Conservation (phyloP, 306 rosid species). For the Quercus parvula region DNA sequence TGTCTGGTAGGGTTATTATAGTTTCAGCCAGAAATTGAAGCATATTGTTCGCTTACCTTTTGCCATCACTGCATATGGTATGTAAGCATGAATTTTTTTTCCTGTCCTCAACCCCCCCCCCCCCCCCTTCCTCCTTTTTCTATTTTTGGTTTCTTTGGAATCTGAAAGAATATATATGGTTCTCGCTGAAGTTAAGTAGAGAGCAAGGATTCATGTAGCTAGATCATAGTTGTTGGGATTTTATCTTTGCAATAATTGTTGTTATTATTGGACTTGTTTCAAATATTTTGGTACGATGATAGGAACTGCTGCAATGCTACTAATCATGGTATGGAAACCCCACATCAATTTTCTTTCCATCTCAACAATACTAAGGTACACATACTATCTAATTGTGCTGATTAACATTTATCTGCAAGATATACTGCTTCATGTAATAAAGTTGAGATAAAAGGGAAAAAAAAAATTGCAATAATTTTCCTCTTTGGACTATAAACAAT, state of each 20-base stretch:
- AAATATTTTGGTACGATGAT: conserved; percentile 26
- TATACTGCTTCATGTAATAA: conserved; percentile 5
- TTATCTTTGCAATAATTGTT: not conserved
- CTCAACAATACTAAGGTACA: conserved; percentile 71
- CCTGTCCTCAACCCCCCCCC: not conserved
- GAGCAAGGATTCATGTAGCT: not conserved
- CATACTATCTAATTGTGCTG: not conserved
- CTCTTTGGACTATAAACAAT: conserved; percentile 11
- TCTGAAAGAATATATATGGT: not conserved
- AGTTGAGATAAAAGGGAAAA: conserved; percentile 6
- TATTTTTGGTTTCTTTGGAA: not conserved
- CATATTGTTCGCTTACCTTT: conserved; percentile 92
- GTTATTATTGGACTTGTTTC: conserved; percentile 12
- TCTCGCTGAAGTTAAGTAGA: not conserved
- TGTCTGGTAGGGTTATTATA: conserved; percentile 84
- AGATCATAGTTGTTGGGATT: not conserved
- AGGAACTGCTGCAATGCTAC: conserved; percentile 98
- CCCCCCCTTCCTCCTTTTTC: no score
- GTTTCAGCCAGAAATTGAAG: conserved; percentile 99
- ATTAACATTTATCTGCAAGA: not conserved
- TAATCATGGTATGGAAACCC: conserved; percentile 90
- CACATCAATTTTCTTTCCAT: conserved; percentile 68
- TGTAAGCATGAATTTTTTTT: conserved; percentile 21
- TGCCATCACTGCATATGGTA: conserved; percentile 88
- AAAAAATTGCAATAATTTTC: not conserved